Evolutionary conservation across 257 asterid species (phyloP).

Genomic region (Plantago ovata): DNA sequence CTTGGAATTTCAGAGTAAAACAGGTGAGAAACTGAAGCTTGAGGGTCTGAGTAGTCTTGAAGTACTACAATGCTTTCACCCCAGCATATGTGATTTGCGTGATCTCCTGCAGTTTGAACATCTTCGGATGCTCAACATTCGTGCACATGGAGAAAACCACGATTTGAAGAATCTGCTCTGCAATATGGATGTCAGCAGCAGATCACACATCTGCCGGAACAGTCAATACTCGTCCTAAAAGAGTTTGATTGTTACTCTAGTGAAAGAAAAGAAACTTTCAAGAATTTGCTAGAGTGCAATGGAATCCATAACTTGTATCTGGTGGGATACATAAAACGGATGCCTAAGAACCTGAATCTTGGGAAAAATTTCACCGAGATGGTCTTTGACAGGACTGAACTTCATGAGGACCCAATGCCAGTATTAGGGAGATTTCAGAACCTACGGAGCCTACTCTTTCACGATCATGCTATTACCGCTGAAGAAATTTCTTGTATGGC

Average conservation of each 20-base stretch:
- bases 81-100: neutral
- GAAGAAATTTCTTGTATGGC: conserved; percentile 3
- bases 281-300: neutral
- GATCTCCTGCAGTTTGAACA: neutral
- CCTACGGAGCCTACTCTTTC: conserved; percentile 20
- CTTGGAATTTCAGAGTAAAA: neutral
- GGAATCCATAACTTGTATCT: conserved; percentile 11
- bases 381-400: conserved; percentile 10
- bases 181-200: neutral
- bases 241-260: conserved; percentile 17
- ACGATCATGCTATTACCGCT: conserved; percentile 18
- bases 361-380: conserved; percentile 13
- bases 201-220: too few species aligned
- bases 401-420: conserved; percentile 22
- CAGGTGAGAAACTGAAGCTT: neutral
- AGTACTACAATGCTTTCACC: neutral
- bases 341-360: neutral
- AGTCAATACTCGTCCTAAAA: conserved; percentile 1
- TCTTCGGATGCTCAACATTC: neutral
- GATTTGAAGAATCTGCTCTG: neutral
- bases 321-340: conserved; percentile 13
- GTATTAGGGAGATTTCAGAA: conserved; percentile 8
- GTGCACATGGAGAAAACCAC: neutral
- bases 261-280: neutral
- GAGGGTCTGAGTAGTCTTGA: neutral